Base-by-base conservation (phyloP, 1,284 basidiomycete genomes). In the Fomes fomentarius region DNA sequence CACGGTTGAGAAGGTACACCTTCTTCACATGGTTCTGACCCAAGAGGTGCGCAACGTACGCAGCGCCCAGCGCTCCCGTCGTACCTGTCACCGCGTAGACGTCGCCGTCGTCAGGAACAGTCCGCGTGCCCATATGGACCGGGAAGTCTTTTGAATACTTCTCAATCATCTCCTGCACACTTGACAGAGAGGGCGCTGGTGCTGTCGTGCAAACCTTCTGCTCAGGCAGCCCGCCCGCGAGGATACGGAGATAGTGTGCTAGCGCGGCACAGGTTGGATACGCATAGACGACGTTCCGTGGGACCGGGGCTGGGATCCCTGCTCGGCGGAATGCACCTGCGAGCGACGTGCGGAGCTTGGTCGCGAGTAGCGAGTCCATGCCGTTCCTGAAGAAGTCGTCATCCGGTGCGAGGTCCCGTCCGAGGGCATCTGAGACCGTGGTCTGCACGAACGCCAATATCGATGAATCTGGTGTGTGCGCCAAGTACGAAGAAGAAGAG, bases 281-380 rank as follows among this genome's bases (percentile, higher is more conserved):
- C n/a, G 47, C 34, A 28, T 61, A 62, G 17, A 62, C 54, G 19
- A 63, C 37, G 45, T 64, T 65, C 22, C 53, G 50, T 4, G 64
- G 61, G 15, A 65, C 19, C 10, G 39, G 22, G 4, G 38, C 25
- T 9, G 31, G 15, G 17, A 38, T 28, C 4, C 42, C 42, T 3
- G 37, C 47, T 14, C 47, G 35, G 4, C 39, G 50, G 19, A 48
- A 41, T 1, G 58, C 35, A 25, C 53, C 43, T 14, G 47, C 17
- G 5, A 55, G 34, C 7, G 48, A 39, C 12, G 58, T 28, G 19
- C 60, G 61, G 22, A 57, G 34, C 25, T 45, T 52, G n/a, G 51
- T 53, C 25, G 58, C 56, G 24, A 51, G 30, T 11, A 61, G 33
- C 2, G 60, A 62, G 35, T 63, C 62, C 41, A 64, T 38, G 8